Evolutionary conservation across 2,329 filamentous ascomycete genomes (phyloP), one percentile per base, ranked within the genome.

Genomic region (Phialophora chinensis): DNA sequence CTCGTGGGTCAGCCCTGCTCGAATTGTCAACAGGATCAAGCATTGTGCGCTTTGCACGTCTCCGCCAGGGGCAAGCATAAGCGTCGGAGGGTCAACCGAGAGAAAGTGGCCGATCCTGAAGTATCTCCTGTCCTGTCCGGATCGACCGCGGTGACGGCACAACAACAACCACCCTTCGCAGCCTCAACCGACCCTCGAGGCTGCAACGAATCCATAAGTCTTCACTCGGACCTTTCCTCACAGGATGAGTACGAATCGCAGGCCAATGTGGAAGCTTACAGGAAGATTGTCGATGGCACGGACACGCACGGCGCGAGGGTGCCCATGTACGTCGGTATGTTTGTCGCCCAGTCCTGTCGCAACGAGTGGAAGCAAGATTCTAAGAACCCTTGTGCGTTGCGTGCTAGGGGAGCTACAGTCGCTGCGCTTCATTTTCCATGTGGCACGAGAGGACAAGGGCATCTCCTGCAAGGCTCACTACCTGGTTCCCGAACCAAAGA

Each of bases 1-100:
- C 82, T 82, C 68, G 77, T 80, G 65, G 82, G 82, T 3, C 76
- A 78, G 35, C 73, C 73, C 1, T 74, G 73, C 66, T 71, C 72
- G n/a, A 74, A 74, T 62, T 74, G 73, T 61, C 72, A 72, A 31
- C 65, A 74, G 49, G 73, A 74, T 54, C 71, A 73, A 44, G 68
- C 72, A n/a, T 67, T 72, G 62, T 74, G 73, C 59, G 62, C 72
- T 7, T 27, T 68, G 42, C 60, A 62, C 23, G 63, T 62, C 14
- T 68, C 66, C 0, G 35, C 57, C 7, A 63, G 66, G 31, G 59
- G 60, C 23, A 69, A 63, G 56, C 55, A 66, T 20, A 63, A 66
- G 44, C 65, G 60, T 3, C 65, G 59, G 23, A 61, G 47, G 54
- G 42, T 55, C 20, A 52, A 52, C 25, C 20, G 62, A 63, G 49